Base-by-base conservation (phyloP, 1,284 basidiomycete genomes). In the Termitomyces sp. region DNA sequence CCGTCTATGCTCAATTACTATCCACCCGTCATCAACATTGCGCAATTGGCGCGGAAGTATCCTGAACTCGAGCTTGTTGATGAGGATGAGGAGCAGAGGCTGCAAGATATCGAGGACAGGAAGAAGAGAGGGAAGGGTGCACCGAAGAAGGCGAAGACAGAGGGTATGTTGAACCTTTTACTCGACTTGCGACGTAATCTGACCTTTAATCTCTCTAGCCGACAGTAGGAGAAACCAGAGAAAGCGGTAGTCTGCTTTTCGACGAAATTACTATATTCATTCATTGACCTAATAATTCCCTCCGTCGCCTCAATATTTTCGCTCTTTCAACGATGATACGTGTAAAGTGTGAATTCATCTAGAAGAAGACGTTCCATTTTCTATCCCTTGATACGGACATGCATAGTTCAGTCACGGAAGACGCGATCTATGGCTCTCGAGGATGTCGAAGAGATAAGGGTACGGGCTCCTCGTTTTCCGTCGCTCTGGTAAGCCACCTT, bases 1-100 rank as follows among this genome's bases (percentile, higher is more conserved):
- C 90, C 90, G 0, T 78, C 86, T 45, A 87, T 94, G 82, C 68
- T 86, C 61, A 73, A 79, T 15, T 95, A 94, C 74, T 92, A 92
- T 69, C 88, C 88, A 0, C 69, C 72, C 28, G 68, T 72, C 24
- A 64, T 88, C 55, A 75, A 81, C 53, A 71, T 90, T 51, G 66
- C 80, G 21, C 64, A 73, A 52, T 68, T 85, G 12, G 77, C 75
- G 6, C 73, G 75, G 36, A 67, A 78, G 58, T 81, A 76, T 70
- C 81, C 76, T 26, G 79, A 79, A 50, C 67, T 84, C 54, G 78
- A 83, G 58, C 65, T 90, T 48, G 75, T 82, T 26, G 77, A 90
- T 62, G 76, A 79, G 54, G 75, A 78, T 34, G 88, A 92, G 70
- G 75, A 78, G 59, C 79, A 83, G 69, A 73, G 89, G 48, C 52